Base-by-base conservation (phyloP, 1,139 yeast species). In the Debaryomyces subglobosus region DNA sequence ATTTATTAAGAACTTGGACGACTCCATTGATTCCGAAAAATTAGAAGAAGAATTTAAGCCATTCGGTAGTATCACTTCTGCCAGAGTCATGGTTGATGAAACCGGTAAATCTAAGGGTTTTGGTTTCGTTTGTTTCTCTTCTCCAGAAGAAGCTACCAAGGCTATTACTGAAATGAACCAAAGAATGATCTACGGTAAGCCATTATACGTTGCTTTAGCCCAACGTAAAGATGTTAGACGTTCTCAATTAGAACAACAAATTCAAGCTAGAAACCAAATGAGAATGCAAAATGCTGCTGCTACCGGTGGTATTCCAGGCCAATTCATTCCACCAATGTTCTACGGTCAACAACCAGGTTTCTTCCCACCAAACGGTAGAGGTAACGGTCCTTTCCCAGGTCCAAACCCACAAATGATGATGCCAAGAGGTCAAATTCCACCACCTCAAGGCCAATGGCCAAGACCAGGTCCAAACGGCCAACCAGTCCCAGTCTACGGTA, bases 81-180 rank as follows among this genome's bases (percentile, higher is more conserved):
- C 95, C 59, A 91, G 89, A 79, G 96, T 94, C 60, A 92, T 94
- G 97, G 85, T 88, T 66, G 97, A 90, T 69, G 97, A 92, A 64
- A 73, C 84, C 56, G 97, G 97, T 61, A 91, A 90, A 78, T 90
- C 98, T 56, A 92, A 89, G 81, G 98, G 99, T 61, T 94, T 94
- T 71, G 99, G 99, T 67, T 94, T 94, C 70, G 99, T 94, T 63
- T 91, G 99, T 78, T 95, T 88, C 87, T 86, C 97, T 50, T 77
- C 96, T 57, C 97, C 98, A 65, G 99, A 94, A 74, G 99, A 94
- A 82, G 99, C 99, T 61, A 89, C 97, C 64, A 91, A 91, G 80
- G 99, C 99, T 58, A 91, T 92, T 71, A 84, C 95, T 63, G 99
- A 94, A 80, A 92, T 94, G 97, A 91, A 92, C 84, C 97, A 92